Evolutionary conservation across 495 filamentous ascomycete species (phyloP), one percentile per base, ranked within the genome.

Genomic region (Thermothielavioides terrestris): DNA sequence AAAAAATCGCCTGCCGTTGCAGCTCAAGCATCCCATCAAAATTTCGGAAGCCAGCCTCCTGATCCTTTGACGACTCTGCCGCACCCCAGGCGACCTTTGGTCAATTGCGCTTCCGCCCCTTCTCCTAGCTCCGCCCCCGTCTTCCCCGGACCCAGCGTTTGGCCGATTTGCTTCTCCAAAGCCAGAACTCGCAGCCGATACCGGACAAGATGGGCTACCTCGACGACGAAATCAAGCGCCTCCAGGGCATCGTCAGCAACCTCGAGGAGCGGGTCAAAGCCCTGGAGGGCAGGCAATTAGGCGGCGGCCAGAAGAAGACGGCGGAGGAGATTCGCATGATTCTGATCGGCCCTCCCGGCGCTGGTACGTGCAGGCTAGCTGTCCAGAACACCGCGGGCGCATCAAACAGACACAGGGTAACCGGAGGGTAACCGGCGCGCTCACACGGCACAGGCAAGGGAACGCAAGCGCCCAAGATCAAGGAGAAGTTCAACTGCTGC

Each of bases 401-500:
- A 21, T n/a, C 17, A 6, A 30, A 18, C n/a, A n/a, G n/a, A 23
- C 22, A 31, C 45, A 11, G 21, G 42, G 43, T n/a, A n/a, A n/a
- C n/a, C n/a, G n/a, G n/a, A n/a, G n/a, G n/a, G n/a, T n/a, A n/a
- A 51, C 42, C 42, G 31, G 37, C 25, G 41, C 41, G 46, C 45
- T 45, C 43, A 44, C 39, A 49, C 43, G 57, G 52, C 61, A 55
- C 60, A 98, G 92, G 92, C 76, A 99, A 99, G 82, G 92, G 92
- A 69, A 99, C 92, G 40, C 92, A 99, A 67, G 94, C 94, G 23
- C 92, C 92, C 43, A 89, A 83, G 72, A 90, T 99, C 68, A 94
- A 95, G 77, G 92, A 97, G 56, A 94, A 86, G 77, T 99, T 85
- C 77, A 86, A 84, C 61, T 86, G 85, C 70, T 99, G 92, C 70